Evolutionary conservation across 2,329 filamentous ascomycete species (phyloP), one percentile per base, ranked within the genome.

Genomic region (Myriosclerotinia curreyana): DNA sequence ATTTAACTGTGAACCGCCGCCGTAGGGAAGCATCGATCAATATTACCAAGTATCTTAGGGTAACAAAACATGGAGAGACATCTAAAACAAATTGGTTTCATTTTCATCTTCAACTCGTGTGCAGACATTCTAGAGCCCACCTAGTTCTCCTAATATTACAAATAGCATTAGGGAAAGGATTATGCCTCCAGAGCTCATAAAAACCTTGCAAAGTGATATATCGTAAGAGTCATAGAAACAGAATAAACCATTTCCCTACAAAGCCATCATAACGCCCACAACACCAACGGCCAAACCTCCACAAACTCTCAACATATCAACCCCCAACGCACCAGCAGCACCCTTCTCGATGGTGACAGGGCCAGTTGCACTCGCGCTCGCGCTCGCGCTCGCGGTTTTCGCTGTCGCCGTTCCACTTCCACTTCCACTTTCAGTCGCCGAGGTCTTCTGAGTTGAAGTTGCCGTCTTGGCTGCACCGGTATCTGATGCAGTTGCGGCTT

Each of bases 221-320:
- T 53, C 31, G 5, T 15, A 36, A 28, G n/a, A 36, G 15, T 38
- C 28, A 49, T 36, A 22, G 8, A 25, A 9, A 36, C 5, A 17
- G 4, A 8, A 25, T 28, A 3, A 15, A 58, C 14, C 3, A 36
- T 8, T 36, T 5, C 14, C 31, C 25, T 64, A 67, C 58, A 66
- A 60, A 53, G 53, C 64, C 8, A 59, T 40, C 17, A 66, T 36
- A 28, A 54, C 60, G 31, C 64, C 61, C 20, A 66, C 3, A 50
- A 64, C 38, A 51, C 66, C 66, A 28, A 63, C 44, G 1, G 52
- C 53, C 44, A 63, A 50, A 38, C 61, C 52, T 15, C 31, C 61
- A 31, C 44, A 48, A 2, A 48, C 48, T 2, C 15, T 59, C 42
- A 59, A 59, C 42, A 25, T 36, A 8, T 59, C 53, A 34, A 59